A percentile compares a stretch with the other conserved stretches of the same genome.
These are phyloP conservation scores for Microcyclospora tardicrescens DNA, from an alignment of 2,329 filamentous ascomycete species.

Conservation along the genomic window DNA sequence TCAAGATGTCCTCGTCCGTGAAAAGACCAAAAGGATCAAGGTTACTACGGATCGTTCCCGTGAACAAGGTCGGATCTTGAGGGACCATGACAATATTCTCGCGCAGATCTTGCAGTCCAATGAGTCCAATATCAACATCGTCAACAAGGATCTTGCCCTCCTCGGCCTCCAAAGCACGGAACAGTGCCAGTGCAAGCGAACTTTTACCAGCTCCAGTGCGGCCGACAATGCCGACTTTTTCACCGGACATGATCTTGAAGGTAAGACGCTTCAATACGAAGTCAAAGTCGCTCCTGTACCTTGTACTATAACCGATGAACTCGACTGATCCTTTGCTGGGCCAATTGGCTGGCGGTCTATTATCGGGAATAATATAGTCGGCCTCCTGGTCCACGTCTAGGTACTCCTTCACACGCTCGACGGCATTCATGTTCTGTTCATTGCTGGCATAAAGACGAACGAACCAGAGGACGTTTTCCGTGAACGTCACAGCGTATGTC, in stretches of 20 bases:
- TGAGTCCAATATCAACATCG: conserved; percentile 73
- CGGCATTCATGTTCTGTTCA: conserved; percentile 99
- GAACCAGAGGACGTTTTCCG: conserved; percentile 92
- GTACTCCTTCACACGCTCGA: conserved; percentile 95
- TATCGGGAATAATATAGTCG: conserved; percentile 60
- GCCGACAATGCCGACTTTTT: conserved; percentile 94
- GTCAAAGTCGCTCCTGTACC: conserved; percentile 78
- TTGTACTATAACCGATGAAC: conserved; percentile 77
- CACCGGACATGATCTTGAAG: conserved; percentile 71
- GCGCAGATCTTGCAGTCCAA: conserved; percentile 85
- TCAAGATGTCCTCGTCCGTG: conserved; percentile 82
- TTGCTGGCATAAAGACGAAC: conserved; percentile 88
- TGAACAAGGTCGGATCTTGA: conserved; percentile 91
- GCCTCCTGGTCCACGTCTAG: conserved; percentile 94
- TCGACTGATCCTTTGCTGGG: conserved; percentile 74
- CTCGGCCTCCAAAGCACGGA: conserved; percentile 86
- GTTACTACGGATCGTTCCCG: conserved; percentile 80
- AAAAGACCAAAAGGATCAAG: conserved; percentile 84
- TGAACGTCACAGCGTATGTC: conserved; percentile 93
- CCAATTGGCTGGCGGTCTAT: conserved; percentile 68
- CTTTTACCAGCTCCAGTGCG: conserved; percentile 94
- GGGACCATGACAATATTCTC: conserved; percentile 95
- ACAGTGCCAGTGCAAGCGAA: conserved; percentile 81
- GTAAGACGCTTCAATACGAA: conserved; percentile 71
- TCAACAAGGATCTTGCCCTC: conserved; percentile 83